Conservation (phyloP, 768 basidiomycete genomes). For the Chalciporus pseudorubinellus region DNA sequence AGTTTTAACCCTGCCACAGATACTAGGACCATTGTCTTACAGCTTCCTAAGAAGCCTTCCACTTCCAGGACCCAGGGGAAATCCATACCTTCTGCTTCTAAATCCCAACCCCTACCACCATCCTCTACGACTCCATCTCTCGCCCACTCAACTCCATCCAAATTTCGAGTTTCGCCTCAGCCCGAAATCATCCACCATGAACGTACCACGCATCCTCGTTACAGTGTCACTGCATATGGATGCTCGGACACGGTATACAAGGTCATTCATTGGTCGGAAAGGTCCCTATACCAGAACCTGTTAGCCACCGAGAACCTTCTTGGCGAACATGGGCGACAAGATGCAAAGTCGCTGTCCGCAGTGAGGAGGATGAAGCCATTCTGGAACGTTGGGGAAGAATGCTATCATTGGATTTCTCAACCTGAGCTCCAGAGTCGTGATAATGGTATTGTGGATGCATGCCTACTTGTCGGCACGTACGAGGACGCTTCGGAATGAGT, state of each 20-base stretch:
- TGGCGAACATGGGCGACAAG: neutral
- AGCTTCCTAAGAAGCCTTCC: neutral
- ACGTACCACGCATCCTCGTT: neutral
- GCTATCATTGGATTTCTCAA: neutral
- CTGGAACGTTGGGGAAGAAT: neutral
- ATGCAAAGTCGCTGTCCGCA: neutral
- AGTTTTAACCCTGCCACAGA: neutral
- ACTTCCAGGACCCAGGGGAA: neutral
- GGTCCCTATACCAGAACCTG: neutral
- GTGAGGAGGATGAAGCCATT: neutral
- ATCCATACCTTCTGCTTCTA: neutral
- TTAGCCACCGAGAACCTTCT: neutral
- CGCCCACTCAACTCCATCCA: no score
- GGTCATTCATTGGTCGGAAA: neutral
- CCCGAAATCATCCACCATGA: no score
- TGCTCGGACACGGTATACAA: neutral
- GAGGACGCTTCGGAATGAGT: no score
- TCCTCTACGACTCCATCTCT: no score
- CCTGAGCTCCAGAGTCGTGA: no score
- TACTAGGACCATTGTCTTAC: neutral
- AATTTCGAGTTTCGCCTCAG: no score
- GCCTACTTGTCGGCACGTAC: no score
- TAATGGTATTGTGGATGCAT: no score
- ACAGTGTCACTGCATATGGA: neutral
- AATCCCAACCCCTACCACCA: no score